Conservation (phyloP, 495 filamentous ascomycete genomes). For the Penicillium canariense region DNA sequence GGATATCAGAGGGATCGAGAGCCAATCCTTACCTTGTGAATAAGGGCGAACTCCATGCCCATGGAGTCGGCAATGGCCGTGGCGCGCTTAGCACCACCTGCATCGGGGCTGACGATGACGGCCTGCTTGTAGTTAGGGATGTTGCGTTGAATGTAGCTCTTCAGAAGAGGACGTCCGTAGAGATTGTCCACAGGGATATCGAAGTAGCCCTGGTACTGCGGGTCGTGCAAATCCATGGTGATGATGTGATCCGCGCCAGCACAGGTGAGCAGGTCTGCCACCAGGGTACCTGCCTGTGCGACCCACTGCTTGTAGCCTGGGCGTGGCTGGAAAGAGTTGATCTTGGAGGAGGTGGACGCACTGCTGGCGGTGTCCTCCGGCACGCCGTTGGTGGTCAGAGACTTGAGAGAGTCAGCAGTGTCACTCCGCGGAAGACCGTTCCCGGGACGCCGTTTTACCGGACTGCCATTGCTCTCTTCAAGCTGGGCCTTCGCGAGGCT, state of each 20-base stretch:
- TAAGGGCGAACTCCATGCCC: constrained; percentile 90
- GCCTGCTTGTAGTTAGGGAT: constrained; percentile 85
- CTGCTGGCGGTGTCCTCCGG: constrained; percentile 55
- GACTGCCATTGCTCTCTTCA: constrained; percentile 49
- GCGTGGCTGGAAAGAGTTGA: constrained; percentile 67
- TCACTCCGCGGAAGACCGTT: constrained; percentile 54
- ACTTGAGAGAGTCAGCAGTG: constrained; percentile 58
- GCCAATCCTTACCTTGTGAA: constrained; percentile 78
- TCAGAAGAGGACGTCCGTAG: constrained; percentile 81
- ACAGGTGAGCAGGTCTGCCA: constrained; percentile 91
- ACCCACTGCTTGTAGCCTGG: constrained; percentile 98
- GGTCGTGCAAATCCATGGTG: constrained; percentile 94
- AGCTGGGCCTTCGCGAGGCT: constrained; percentile 61
- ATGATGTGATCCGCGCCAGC: constrained; percentile 96
- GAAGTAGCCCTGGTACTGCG: constrained; percentile 98
- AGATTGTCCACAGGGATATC: constrained; percentile 98
- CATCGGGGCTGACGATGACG: constrained; percentile 94
- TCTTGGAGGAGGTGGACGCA: constrained; percentile 45
- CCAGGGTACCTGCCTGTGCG: constrained; percentile 91
- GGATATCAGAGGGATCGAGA: constrained; percentile 10
- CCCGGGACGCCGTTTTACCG: constrained; percentile 39
- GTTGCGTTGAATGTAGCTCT: constrained; percentile 83
- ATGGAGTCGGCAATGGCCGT: constrained; percentile 95
- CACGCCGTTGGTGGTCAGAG: constrained; percentile 35
- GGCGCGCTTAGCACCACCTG: constrained; percentile 92